A percentile compares a stretch with the other conserved stretches of the same genome.
Conservation (phyloP, 2,329 filamentous ascomycete species). For the Hymenoscyphus linearis region DNA sequence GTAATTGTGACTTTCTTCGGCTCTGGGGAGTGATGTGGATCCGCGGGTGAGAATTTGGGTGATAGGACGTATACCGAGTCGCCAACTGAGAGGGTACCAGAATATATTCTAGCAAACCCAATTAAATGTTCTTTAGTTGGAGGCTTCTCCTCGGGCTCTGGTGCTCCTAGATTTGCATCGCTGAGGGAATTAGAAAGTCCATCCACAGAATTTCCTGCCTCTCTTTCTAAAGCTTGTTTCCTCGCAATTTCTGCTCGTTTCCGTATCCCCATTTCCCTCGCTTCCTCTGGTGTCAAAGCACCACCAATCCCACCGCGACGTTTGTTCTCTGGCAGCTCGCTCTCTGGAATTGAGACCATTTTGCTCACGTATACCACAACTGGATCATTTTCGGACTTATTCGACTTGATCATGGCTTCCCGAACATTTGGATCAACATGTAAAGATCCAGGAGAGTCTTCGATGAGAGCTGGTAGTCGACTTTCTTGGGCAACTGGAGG, state of each 20-base stretch:
- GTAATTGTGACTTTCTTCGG: conserved; percentile 81
- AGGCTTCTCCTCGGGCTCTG: conserved; percentile 48
- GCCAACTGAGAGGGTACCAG: conserved; percentile 81
- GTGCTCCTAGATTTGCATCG: conserved; percentile 53
- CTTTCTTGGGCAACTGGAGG: conserved; percentile 74
- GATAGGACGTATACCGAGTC: conserved; percentile 87
- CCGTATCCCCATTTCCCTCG: conserved; percentile 76
- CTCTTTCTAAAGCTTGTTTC: conserved; percentile 49
- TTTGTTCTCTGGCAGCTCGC: conserved; percentile 84
- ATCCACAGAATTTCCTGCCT: conserved; percentile 34
- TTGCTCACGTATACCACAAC: conserved; percentile 96
- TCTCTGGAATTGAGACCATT: conserved; percentile 93
- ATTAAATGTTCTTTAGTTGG: conserved; percentile 82
- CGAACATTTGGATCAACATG: conserved; percentile 64
- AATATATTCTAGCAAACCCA: conserved; percentile 91
- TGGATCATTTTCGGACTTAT: conserved; percentile 63
- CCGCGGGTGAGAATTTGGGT: conserved; percentile 84
- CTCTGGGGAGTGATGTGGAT: conserved; percentile 64
- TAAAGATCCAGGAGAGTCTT: conserved; percentile 70
- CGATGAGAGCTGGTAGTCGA: conserved; percentile 72
- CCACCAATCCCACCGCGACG: conserved; percentile 60
- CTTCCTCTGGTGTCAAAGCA: conserved; percentile 81
- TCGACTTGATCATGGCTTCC: conserved; percentile 79
- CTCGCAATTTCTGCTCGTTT: conserved; percentile 86
- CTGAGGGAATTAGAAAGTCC: conserved; percentile 54